Conservation (phyloP, 164 flowering plant genomes). For the Vitis cinerea region DNA sequence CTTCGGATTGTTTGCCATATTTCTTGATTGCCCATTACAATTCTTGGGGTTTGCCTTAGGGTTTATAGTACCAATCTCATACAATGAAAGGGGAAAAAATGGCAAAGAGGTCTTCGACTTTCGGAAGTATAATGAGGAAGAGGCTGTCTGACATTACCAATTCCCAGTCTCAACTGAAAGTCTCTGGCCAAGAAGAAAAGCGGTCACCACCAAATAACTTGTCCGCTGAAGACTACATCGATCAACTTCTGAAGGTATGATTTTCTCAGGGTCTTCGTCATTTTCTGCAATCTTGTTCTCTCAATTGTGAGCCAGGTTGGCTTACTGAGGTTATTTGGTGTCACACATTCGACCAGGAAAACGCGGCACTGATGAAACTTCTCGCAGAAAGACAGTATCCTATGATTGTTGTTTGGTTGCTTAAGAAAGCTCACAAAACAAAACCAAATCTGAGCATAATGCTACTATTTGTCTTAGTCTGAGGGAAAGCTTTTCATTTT, state of each 20-base stretch:
- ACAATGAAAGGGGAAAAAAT: conserved; percentile 39
- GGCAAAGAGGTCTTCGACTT: conserved; percentile 34
- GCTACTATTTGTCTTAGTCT: neutral
- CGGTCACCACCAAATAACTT: conserved; percentile 8
- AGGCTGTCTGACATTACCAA: conserved; percentile 72
- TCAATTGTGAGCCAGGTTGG: neutral
- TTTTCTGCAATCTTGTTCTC: neutral
- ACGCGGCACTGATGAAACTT: conserved; percentile 44
- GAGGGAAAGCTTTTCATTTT: neutral
- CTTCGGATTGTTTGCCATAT: neutral
- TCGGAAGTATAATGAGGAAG: conserved; percentile 45
- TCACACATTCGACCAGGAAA: conserved; percentile 50
- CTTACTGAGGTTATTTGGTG: conserved; percentile 1
- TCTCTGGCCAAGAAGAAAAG: conserved; percentile 22
- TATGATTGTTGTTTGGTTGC: conserved; percentile 10
- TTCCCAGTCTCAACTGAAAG: conserved; percentile 22
- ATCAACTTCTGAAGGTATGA: conserved; percentile 54
- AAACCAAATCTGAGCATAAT: neutral
- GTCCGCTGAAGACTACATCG: conserved; percentile 30
- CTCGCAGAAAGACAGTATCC: conserved; percentile 69
- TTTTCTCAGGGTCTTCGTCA: neutral
- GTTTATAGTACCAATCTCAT: neutral
- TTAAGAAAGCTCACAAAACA: neutral
- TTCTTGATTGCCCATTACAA: conserved; percentile 1
- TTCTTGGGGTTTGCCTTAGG: neutral